These are phyloP conservation scores for Trichoderma reesei DNA, from an alignment of 495 filamentous ascomycete genomes.

Conservation along the genomic window DNA sequence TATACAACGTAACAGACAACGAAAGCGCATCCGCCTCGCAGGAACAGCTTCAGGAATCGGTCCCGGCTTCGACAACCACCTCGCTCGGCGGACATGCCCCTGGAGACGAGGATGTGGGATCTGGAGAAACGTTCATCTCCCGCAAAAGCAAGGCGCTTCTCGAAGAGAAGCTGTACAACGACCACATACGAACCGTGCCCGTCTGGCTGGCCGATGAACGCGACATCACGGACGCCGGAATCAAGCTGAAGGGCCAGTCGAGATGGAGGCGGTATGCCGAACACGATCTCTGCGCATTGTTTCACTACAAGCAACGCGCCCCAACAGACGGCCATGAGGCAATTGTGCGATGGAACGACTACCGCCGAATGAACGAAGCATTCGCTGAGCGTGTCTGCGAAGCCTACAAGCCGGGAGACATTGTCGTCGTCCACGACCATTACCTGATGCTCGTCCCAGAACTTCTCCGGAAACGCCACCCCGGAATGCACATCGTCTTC, in stretches of 20 bases:
- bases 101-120: conserved; percentile 54
- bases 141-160: conserved; percentile 55
- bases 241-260: conserved; percentile 62
- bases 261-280: conserved; percentile 84
- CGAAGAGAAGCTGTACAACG: conserved; percentile 58
- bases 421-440: conserved; percentile 86
- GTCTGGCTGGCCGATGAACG: conserved; percentile 74
- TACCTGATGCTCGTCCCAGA: conserved; percentile 78
- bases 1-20: conserved; percentile 36
- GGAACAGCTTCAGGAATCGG: conserved; percentile 28
- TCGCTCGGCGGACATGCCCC: conserved; percentile 43
- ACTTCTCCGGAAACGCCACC: conserved; percentile 68
- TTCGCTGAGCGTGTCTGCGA: conserved; percentile 79
- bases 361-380: conserved; percentile 73
- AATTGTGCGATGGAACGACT: conserved; percentile 78
- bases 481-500: conserved; percentile 80
- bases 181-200: conserved; percentile 55
- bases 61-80: conserved; percentile 30
- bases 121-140: conserved; percentile 55
- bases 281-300: conserved; percentile 78
- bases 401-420: conserved; percentile 78
- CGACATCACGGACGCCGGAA: conserved; percentile 51
- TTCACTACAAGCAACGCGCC: conserved; percentile 89
- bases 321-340: conserved; percentile 73
- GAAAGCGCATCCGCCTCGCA: conserved; percentile 22